Conservation (phyloP, 2,329 filamentous ascomycete species). For the Colletotrichum higginsianum region DNA sequence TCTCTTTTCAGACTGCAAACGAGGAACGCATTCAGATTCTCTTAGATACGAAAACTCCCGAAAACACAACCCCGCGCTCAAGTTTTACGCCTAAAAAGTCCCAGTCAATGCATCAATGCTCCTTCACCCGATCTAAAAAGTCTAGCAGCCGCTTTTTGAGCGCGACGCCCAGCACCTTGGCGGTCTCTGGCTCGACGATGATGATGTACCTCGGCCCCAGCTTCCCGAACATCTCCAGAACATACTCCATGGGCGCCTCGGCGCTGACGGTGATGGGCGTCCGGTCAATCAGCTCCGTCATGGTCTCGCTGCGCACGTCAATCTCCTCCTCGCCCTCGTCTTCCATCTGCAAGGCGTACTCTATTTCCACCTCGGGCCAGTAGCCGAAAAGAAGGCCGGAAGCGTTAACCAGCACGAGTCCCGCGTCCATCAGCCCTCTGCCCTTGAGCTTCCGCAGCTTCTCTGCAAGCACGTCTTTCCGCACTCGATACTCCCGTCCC, state of each 20-base stretch:
- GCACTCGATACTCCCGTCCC: conserved; percentile 59
- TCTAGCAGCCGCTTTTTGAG: conserved; percentile 68
- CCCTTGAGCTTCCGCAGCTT: conserved; percentile 64
- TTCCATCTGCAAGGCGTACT: conserved; percentile 61
- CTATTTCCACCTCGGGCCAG: conserved; percentile 67
- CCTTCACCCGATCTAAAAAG: conserved; percentile 28
- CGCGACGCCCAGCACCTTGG: conserved; percentile 65
- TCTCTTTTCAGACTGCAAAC: neutral
- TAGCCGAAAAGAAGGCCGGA: conserved; percentile 67
- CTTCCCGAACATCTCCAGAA: conserved; percentile 72
- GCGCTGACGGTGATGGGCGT: conserved; percentile 66
- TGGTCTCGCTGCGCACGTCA: conserved; percentile 50
- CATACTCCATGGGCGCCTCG: conserved; percentile 70
- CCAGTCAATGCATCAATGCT: neutral
- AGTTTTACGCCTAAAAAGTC: too few species aligned
- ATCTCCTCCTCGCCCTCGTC: conserved; percentile 45
- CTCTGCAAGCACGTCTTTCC: conserved; percentile 51
- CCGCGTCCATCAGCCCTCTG: conserved; percentile 70
- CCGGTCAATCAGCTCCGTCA: conserved; percentile 66
- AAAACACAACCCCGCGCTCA: neutral
- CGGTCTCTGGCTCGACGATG: conserved; percentile 66
- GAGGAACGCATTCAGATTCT: neutral
- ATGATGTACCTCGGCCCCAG: conserved; percentile 68
- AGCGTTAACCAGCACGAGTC: conserved; percentile 67
- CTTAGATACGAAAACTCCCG: too few species aligned